Base-by-base conservation (phyloP, 2,329 filamentous ascomycete species). In the Pseudogymnoascus verrucosus region DNA sequence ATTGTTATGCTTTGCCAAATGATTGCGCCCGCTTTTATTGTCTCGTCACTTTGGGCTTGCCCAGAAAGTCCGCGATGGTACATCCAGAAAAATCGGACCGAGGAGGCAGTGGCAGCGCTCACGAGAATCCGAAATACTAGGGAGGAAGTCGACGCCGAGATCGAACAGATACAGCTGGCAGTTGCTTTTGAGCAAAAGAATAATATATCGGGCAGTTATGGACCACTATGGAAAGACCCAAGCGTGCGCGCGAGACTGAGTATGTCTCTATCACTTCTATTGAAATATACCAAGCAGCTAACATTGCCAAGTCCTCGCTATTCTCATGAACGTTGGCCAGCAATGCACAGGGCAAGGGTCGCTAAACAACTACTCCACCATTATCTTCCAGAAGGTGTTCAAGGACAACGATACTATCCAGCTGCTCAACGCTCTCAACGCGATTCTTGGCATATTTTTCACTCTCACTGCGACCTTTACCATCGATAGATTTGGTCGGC, bases 1-100 rank as follows among this genome's bases (percentile, higher is more conserved):
- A 78, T 82, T 75, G 79, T 83, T 21, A 78, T 83, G 64, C 79
- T 84, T 60, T 83, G 83, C 75, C 82, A 84, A 68, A 73, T 83
- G 10, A 71, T 84, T 23, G 75, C 82, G 62, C 81, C 82, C 1
- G 65, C 78, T 36, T 61, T 83, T 47, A 83, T 84, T 66, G 71
- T 84, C 77, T 82, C 37, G 26, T 57, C 51, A 2, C 51, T 57
- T 19, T 57, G 51, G 51, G 51, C 51, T 31, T 57, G 51, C 10
- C 82, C 83, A 0, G 82, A 85, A 68, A 81, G 78, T 23, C 82
- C 82, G 3, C 74, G 82, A 60, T 85, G 81, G 82, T 73, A 84
- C 19, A 81, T 82, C 64, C 78, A 79, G 62, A 78, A 84, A 61
- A 80, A 83, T 64, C 79, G 81, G 10, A 77, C 80, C 14, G 82